Evolutionary conservation across 2,329 filamentous ascomycete species (phyloP).

Genomic region (Pseudogymnoascus sp.): DNA sequence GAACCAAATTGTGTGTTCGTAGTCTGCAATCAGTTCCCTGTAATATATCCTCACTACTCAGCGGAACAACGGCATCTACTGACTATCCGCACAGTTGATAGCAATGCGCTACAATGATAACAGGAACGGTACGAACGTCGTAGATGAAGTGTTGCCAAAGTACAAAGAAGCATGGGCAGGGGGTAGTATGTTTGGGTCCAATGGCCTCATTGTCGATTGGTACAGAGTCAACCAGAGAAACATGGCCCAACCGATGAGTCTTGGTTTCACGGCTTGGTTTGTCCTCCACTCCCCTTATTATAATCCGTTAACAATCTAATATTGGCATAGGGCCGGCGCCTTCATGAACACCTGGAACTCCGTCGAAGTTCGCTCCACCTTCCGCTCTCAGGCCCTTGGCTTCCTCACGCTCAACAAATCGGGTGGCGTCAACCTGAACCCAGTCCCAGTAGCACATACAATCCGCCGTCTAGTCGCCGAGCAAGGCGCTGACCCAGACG

Average conservation of each 20-base stretch:
- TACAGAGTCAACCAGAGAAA: slow-evolving; percentile 26
- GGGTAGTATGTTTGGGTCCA: slow-evolving; percentile 26
- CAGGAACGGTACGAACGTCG: slow-evolving; percentile 28
- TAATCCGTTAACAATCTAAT: background rate
- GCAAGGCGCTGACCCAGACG: slow-evolving; percentile 14
- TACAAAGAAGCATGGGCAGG: slow-evolving; percentile 32
- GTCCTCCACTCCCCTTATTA: slow-evolving; percentile 13
- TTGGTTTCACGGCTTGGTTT: slow-evolving; percentile 28
- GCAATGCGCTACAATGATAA: slow-evolving; percentile 33
- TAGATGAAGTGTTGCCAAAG: slow-evolving; percentile 30
- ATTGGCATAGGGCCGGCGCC: slow-evolving; percentile 23
- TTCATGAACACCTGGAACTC: slow-evolving; percentile 36
- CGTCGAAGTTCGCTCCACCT: slow-evolving; percentile 24
- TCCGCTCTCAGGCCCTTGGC: slow-evolving; percentile 21
- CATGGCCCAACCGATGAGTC: slow-evolving; percentile 16
- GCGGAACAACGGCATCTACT: background rate
- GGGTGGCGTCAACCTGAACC: slow-evolving; percentile 23
- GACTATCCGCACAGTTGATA: slow-evolving; percentile 26
- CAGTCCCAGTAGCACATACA: slow-evolving; percentile 20
- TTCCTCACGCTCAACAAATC: slow-evolving; percentile 23
- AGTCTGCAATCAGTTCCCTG: slow-evolving; percentile 39
- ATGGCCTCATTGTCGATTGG: slow-evolving; percentile 25
- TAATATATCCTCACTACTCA: slow-evolving; percentile 16
- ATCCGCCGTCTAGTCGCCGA: slow-evolving; percentile 19
- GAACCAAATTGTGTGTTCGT: slow-evolving; percentile 36